phyloP scores from a whole-genome alignment of 2,329 filamentous ascomycete genomes.

The Ramichloridium luteum region DNA sequence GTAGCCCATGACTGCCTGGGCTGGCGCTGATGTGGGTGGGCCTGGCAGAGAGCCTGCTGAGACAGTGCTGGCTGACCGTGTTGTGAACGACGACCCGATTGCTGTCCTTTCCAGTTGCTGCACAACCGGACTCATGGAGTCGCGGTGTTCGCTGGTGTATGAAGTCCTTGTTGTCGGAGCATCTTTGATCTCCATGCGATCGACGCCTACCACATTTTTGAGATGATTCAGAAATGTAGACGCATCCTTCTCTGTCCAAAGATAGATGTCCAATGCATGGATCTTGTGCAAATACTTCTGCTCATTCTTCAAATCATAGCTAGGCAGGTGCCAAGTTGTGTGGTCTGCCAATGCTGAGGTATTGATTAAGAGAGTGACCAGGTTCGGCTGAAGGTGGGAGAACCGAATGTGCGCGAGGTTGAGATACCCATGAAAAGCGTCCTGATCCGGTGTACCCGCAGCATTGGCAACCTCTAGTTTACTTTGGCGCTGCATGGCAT shows the following conservation, averaged over 20 bases:
- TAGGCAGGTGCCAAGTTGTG: slow-evolving; percentile 61
- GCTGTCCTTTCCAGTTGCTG: slow-evolving; percentile 61
- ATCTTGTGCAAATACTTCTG: slow-evolving; percentile 70
- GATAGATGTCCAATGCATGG: slow-evolving; percentile 64
- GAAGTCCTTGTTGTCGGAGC: slow-evolving; percentile 41
- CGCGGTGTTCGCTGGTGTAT: slow-evolving; percentile 32
- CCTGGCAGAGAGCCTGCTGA: slow-evolving; percentile 25
- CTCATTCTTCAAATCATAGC: slow-evolving; percentile 59
- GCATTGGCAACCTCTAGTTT: slow-evolving; percentile 67
- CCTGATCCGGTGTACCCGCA: slow-evolving; percentile 61
- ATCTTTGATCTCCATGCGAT: slow-evolving; percentile 51
- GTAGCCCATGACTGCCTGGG: slow-evolving; percentile 50
- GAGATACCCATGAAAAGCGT: slow-evolving; percentile 63
- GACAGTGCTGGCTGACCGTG: slow-evolving; percentile 25
- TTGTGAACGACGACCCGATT: slow-evolving; percentile 47
- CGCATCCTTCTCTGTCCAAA: slow-evolving; percentile 65
- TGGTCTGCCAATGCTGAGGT: slow-evolving; percentile 31
- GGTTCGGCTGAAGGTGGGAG: slow-evolving; percentile 60
- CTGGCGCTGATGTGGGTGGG: slow-evolving; percentile 19
- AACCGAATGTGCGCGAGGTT: slow-evolving; percentile 47
- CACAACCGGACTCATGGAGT: slow-evolving; percentile 55
- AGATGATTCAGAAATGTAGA: slow-evolving; percentile 57
- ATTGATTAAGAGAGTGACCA: slow-evolving; percentile 56
- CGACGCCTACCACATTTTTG: slow-evolving; percentile 49
- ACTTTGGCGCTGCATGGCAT: slow-evolving; percentile 52